Base-by-base conservation (phyloP, 2,329 filamentous ascomycete genomes). In the Cercospora sesami region DNA sequence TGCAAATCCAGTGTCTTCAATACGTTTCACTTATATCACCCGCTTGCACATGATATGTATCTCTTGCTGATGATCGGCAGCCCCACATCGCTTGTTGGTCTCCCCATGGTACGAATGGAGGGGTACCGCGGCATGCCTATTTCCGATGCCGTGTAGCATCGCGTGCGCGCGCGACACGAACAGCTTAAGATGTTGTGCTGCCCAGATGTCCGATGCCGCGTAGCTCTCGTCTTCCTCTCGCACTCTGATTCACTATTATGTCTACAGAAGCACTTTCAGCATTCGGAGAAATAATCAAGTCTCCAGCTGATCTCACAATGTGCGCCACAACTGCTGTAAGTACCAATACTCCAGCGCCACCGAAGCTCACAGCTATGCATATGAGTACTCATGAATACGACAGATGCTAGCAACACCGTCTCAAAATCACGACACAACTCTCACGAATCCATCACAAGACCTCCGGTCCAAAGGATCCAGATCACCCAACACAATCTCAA, bases 101-200 rank as follows among this genome's bases (percentile, higher is more conserved):
- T 59, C 55, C 55, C 55, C 55, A 59, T 36, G 55, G 55, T 30
- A 59, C 55, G 55, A 31, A 23, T 59, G 55, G 55, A 59, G 55
- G 55, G 55, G 55, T 59, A 59, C 31, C 55, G 55, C 55, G 30
- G 55, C 28, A 59, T 21, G 6, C 31, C 30, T 36, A 59, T 21
- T 36, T 36, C 55, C 31, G 55, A n/a, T 21, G 55, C 30, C 16
- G 55, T 59, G 55, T 31, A 31, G 31, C 55, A 59, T 59, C 30
- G 55, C 55, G 28, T 59, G 55, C 30, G 33, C 55, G 31, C 55
- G 55, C 55, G 53, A 58, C 30, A 4, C 7, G 26, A n/a, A 59
- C 55, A 59, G 55, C 55, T 59, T 59, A 59, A 59, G 18, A 36
- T 6, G 28, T 36, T 36, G 55, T 59, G 55, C 31, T 36, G 5